phyloP scores from a whole-genome alignment of 2,329 filamentous ascomycete species.

The Alternaria brassicicola region DNA sequence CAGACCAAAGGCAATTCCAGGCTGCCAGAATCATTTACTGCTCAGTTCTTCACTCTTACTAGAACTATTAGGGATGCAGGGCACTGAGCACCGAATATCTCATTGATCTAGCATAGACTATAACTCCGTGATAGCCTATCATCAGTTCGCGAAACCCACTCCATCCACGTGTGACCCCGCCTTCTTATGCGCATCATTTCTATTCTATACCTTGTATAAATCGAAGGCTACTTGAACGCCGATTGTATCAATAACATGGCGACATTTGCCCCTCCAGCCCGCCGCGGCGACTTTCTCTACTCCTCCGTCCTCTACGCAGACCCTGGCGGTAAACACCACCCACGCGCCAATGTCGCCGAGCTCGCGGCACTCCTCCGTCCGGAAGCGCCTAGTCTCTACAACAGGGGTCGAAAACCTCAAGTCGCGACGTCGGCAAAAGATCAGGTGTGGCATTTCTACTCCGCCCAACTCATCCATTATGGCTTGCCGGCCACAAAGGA shows the following conservation, averaged over 20 bases:
- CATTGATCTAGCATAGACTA: not conserved
- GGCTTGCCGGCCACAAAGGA: slow-evolving; percentile 62
- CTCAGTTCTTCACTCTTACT: not conserved
- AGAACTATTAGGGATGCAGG: accelerated
- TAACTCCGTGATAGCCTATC: not conserved
- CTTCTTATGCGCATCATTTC: not conserved
- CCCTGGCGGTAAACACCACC: slow-evolving; percentile 38
- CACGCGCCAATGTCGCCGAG: slow-evolving; percentile 40
- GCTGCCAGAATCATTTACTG: not conserved
- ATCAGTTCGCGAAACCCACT: not conserved
- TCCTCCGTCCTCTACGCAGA: slow-evolving; percentile 40
- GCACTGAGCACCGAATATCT: not conserved
- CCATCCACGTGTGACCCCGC: not conserved
- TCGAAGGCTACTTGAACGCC: not conserved
- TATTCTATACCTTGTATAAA: not conserved
- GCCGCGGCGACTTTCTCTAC: slow-evolving; percentile 37
- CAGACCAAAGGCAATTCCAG: not conserved
- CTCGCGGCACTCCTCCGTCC: slow-evolving; percentile 39
- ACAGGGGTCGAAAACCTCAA: slow-evolving; percentile 15
- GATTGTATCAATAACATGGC: slow-evolving; percentile 11
- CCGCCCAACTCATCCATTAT: slow-evolving; percentile 68
- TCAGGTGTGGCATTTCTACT: slow-evolving; percentile 65
- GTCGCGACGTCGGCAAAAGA: slow-evolving; percentile 48
- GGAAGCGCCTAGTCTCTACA: slow-evolving; percentile 20
- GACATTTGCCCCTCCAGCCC: slow-evolving; percentile 37